Conservation (phyloP, 2,329 filamentous ascomycete species). For the Pseudogymnoascus sp. region DNA sequence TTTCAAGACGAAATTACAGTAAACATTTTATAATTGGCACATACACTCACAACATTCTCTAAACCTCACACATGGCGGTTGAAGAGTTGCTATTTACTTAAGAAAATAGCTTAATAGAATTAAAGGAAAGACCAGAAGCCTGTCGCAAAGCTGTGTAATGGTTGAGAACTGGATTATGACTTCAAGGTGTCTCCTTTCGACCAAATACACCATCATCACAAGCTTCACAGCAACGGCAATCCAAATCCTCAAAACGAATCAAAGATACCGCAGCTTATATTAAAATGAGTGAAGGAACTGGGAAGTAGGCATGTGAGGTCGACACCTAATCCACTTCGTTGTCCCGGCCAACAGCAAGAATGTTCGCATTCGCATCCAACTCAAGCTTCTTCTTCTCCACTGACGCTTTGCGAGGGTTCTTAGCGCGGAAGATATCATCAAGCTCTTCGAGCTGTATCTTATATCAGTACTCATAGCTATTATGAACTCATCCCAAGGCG, state of each 20-base stretch:
- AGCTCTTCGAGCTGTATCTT: constrained; percentile 41
- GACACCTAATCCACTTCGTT: background rate
- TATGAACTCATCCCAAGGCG: background rate
- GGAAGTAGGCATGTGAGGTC: background rate
- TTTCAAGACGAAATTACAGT: no score
- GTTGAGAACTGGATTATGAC: background rate
- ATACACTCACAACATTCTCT: background rate
- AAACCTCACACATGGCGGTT: background rate
- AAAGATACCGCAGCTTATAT: background rate
- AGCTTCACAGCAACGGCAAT: background rate
- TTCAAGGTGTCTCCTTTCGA: background rate
- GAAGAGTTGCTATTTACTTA: background rate
- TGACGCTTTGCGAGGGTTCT: constrained; percentile 40
- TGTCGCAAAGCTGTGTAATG: background rate
- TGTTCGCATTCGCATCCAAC: constrained; percentile 24
- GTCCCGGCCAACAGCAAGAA: constrained; percentile 3
- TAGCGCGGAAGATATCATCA: constrained; percentile 41
- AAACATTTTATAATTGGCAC: background rate
- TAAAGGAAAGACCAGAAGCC: background rate
- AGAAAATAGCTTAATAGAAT: background rate
- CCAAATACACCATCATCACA: background rate
- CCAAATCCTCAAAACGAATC: background rate
- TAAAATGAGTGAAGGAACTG: background rate
- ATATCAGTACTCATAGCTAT: background rate
- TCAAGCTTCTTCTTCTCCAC: constrained; percentile 35